Evolutionary conservation across 139 green algal species (phyloP).

Genomic region (Volvox reticuliferus): DNA sequence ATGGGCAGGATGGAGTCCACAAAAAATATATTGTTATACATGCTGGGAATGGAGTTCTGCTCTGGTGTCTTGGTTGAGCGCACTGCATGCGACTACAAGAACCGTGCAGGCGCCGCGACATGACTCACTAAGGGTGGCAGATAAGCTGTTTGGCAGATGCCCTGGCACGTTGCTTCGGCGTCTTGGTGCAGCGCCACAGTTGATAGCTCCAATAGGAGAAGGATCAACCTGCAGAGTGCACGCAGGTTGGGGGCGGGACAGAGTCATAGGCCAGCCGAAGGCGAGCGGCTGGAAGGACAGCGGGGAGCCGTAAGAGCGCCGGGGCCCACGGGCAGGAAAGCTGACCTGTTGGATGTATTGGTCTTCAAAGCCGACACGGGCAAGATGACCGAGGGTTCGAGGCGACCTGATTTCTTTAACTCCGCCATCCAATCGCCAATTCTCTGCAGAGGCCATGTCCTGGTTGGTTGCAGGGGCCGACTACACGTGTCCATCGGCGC

Average conservation of each 20-base stretch:
- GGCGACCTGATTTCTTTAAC: slow-evolving; percentile 43
- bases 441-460: slow-evolving; percentile 32
- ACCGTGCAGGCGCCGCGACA: background rate
- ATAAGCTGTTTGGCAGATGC: background rate
- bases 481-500: background rate
- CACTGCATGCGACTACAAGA: no score
- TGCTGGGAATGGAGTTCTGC: no score
- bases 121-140: background rate
- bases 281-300: background rate
- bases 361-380: slow-evolving; percentile 33
- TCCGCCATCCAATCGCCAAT: slow-evolving; percentile 59
- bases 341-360: slow-evolving; percentile 32
- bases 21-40: no score
- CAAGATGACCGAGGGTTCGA: slow-evolving; percentile 42
- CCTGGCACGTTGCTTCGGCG: background rate
- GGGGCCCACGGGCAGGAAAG: background rate
- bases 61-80: no score
- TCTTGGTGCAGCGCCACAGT: slow-evolving; percentile 36
- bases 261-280: background rate
- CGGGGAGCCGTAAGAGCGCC: background rate
- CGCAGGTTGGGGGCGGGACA: background rate
- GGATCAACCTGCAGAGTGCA: background rate
- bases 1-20: background rate
- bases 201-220: slow-evolving; percentile 44
- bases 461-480: background rate